phyloP scores from a whole-genome alignment of 2,329 filamentous ascomycete genomes.

The Hortaea werneckii region DNA sequence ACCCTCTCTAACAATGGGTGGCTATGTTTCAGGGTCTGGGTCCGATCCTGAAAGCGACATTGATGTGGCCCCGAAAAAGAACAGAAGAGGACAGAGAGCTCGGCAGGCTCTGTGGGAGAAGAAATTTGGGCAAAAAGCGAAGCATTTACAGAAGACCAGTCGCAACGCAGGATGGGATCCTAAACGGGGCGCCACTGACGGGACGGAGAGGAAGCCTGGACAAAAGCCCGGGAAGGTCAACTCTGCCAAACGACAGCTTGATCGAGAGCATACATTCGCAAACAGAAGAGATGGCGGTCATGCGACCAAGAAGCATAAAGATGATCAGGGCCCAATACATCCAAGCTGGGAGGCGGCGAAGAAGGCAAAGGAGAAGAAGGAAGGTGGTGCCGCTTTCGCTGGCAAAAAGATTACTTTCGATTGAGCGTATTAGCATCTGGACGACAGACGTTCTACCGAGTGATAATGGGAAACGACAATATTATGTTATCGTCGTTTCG shows the following conservation, averaged over 20 bases:
- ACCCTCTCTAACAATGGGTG: constrained; percentile 63
- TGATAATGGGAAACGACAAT: not conserved
- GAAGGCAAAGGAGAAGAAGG: constrained; percentile 45
- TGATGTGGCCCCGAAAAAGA: constrained; percentile 52
- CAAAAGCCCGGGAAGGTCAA: not conserved
- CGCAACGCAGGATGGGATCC: constrained; percentile 49
- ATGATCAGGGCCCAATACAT: constrained; percentile 48
- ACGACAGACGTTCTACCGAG: not conserved
- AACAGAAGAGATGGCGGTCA: constrained; percentile 9
- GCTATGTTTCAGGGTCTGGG: constrained; percentile 69
- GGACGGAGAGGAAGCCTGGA: constrained; percentile 10
- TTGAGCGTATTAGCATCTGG: constrained; percentile 20
- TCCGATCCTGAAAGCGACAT: constrained; percentile 57
- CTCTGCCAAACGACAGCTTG: not conserved
- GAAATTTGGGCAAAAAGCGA: constrained; percentile 64
- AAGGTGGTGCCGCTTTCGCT: constrained; percentile 36
- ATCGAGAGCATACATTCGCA: constrained; percentile 28
- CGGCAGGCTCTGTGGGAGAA: constrained; percentile 71
- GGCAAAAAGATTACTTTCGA: constrained; percentile 57
- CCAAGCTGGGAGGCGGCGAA: constrained; percentile 56
- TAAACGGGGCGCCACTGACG: constrained; percentile 42
- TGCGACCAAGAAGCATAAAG: constrained; percentile 23
- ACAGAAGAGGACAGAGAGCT: constrained; percentile 66
- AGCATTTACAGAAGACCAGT: constrained; percentile 43
- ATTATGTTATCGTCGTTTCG: not conserved